Evolutionary conservation across 305 asterid species (phyloP).

Genomic region (Fraxinus angustifolia): DNA sequence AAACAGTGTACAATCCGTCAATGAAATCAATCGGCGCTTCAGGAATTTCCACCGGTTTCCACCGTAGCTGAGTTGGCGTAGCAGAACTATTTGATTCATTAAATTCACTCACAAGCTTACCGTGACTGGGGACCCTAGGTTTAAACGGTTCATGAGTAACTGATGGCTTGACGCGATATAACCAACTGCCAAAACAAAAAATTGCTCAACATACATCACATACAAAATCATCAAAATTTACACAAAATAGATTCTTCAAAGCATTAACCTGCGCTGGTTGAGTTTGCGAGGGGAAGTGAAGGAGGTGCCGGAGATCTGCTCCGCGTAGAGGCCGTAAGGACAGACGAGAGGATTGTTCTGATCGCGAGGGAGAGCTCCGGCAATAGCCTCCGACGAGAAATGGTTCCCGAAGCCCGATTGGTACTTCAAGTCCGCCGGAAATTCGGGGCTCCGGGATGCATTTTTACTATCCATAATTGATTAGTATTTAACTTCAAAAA

Average conservation of each 20-base stretch:
- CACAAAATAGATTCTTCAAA: background rate
- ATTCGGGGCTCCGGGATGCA: conserved; percentile 27
- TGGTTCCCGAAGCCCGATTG: conserved; percentile 80
- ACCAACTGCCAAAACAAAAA: conserved; percentile 53
- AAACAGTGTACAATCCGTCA: conserved; percentile 81
- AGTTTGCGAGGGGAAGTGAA: conserved; percentile 93
- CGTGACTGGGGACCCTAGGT: conserved; percentile 67
- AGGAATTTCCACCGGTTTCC: conserved; percentile 78
- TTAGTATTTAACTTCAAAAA: background rate
- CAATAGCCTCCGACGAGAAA: conserved; percentile 79
- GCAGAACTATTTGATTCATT: conserved; percentile 67
- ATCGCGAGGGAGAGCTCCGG: conserved; percentile 70
- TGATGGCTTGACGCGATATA: conserved; percentile 88
- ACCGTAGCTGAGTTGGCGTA: conserved; percentile 89
- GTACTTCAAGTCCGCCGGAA: conserved; percentile 50
- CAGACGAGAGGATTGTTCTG: conserved; percentile 87
- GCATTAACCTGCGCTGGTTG: conserved; percentile 65
- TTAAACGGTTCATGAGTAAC: conserved; percentile 93
- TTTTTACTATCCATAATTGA: conserved; percentile 15
- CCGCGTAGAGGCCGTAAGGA: conserved; percentile 92
- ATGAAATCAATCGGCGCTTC: conserved; percentile 68
- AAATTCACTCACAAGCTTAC: conserved; percentile 81
- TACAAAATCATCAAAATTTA: background rate
- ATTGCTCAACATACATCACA: background rate
- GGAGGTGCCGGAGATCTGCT: conserved; percentile 94